These are phyloP conservation scores for Naganishia vishniacii DNA, from an alignment of 768 basidiomycete species.

Conservation along the genomic window DNA sequence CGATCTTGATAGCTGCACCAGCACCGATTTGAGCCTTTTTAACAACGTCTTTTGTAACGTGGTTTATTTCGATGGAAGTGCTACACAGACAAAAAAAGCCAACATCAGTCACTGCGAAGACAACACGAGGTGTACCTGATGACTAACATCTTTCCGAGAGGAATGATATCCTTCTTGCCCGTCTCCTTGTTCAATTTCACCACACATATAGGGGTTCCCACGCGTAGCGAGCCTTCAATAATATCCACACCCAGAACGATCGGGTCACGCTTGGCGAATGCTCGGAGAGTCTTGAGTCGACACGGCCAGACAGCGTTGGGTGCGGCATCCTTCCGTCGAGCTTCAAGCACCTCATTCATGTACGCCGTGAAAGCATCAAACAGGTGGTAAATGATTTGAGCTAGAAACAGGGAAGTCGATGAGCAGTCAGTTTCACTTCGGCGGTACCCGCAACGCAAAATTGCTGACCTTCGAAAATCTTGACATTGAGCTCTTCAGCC, in stretches of 20 bases:
- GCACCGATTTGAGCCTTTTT: conserved; percentile 92
- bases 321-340: conserved; percentile 84
- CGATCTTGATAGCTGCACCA: conserved; percentile 97
- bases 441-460: too few relatives aligned
- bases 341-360: conserved; percentile 82
- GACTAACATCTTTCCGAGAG: conserved; percentile 87
- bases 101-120: not conserved
- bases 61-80: conserved; percentile 94
- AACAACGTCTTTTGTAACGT: conserved; percentile 75
- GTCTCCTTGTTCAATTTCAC: conserved; percentile 83
- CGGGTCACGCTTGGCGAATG: conserved; percentile 92
- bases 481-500: conserved; percentile 90
- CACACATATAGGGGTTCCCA: conserved; percentile 92
- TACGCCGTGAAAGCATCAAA: conserved; percentile 95
- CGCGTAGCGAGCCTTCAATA: conserved; percentile 78
- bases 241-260: conserved; percentile 97
- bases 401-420: conserved; percentile 52
- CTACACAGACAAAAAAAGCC: too few relatives aligned
- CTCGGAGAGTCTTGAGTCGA: conserved; percentile 83
- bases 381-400: conserved; percentile 96
- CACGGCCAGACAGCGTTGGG: conserved; percentile 97
- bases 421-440: not conserved
- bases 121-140: conserved; percentile 11
- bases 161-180: conserved; percentile 82
- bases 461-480: conserved; percentile 77